Evolutionary conservation across 495 filamentous ascomycete species (phyloP), one percentile per base, ranked within the genome.

Genomic region (Tuber brumale): DNA sequence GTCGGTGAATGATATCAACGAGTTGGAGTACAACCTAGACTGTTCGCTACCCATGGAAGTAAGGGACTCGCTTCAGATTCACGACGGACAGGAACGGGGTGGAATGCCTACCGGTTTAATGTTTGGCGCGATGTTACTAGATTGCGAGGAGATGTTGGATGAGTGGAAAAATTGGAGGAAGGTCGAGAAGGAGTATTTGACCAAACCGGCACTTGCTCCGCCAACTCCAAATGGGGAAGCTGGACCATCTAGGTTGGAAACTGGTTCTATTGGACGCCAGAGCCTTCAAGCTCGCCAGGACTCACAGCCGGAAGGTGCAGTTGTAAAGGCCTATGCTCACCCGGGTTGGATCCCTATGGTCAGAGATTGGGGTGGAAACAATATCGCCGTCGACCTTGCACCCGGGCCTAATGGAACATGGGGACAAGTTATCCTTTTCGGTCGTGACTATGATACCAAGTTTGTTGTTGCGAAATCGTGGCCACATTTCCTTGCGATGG

Each of bases 321-420:
- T 98, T 70, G 94, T 97, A 81, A 96, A 95, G 83, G 92, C 92
- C 0, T 99, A 99, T 83, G 92, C 93, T 19, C 95, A 98, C 82
- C 92, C 95, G 6, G 92, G 90, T 39, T 99, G 95, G 95, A 97
- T 99, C 78, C 95, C 95, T 44, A 87, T 99, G 44, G 94, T 93
- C 37, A 92, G 95, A 74, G 95, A 99, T 84, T 99, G 95, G 95
- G 95, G 95, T 81, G 95, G 95, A 80, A 99, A 99, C 88, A 93
- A 95, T 86, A 87, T 99, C 81, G 94, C 94, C 21, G 90, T 97
- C 45, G 95, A 99, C 84, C 88, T 99, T 70, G 94, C 96, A 35
- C 95, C 95, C 48, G 96, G 95, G 3, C 93, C 95, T 3, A 88
- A 89, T 23, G 95, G 95, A 35, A 90, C 89, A 84, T 99, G 95